These are phyloP conservation scores for Tricholoma flavovirens DNA, from an alignment of 768 basidiomycete species.

Conservation along the genomic window DNA sequence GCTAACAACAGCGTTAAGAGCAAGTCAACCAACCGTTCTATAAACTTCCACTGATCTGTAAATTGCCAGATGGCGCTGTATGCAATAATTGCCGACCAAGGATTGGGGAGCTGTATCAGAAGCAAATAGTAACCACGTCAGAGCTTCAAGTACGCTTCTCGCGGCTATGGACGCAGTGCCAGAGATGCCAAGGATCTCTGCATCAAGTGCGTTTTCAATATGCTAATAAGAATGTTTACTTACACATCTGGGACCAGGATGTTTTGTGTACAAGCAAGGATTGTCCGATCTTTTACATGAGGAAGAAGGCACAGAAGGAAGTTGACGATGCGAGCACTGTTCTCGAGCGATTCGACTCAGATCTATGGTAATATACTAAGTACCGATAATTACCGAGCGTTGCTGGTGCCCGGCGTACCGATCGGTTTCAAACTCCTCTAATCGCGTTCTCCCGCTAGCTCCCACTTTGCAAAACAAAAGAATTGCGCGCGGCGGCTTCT, in stretches of 20 bases:
- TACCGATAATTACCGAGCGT: too few species aligned
- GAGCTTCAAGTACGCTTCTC: constrained; percentile 87
- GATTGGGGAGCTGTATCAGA: constrained; percentile 88
- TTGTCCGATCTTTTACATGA: constrained; percentile 98
- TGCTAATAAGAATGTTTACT: neutral
- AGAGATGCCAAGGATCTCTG: constrained; percentile 96
- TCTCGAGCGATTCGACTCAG: constrained; percentile 79
- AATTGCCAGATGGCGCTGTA: constrained; percentile 71
- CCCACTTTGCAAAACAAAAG: too few species aligned
- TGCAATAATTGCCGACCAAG: constrained; percentile 89
- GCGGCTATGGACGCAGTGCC: constrained; percentile 97
- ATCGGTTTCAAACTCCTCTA: too few species aligned
- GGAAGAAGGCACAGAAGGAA: constrained; percentile 98
- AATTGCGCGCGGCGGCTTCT: too few species aligned
- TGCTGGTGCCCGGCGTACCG: too few species aligned
- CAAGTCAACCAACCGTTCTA: constrained; percentile 24
- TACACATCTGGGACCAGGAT: constrained; percentile 46
- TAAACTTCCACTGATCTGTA: neutral
- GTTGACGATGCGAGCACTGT: constrained; percentile 79
- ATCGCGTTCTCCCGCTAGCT: too few species aligned
- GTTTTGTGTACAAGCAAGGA: constrained; percentile 96
- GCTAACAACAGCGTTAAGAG: constrained; percentile 71
- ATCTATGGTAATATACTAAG: constrained; percentile 77
- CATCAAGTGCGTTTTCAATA: constrained; percentile 60
- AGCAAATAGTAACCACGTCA: constrained; percentile 73